These are phyloP conservation scores for Neurospora cerealis DNA, from an alignment of 495 filamentous ascomycete genomes.

Conservation along the genomic window DNA sequence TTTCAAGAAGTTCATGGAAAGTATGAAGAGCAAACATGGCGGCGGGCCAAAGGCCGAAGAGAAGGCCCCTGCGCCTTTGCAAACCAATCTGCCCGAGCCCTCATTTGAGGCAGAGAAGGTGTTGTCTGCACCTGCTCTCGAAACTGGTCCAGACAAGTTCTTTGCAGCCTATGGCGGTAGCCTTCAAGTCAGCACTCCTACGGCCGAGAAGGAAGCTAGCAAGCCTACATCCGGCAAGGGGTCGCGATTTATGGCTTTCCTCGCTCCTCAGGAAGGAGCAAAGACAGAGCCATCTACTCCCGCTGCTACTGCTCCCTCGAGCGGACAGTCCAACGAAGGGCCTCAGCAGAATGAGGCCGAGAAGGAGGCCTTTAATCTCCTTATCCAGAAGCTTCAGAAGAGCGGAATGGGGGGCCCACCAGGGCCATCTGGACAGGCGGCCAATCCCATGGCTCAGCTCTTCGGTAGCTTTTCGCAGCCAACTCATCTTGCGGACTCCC, in stretches of 20 bases:
- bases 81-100: constrained; percentile 16
- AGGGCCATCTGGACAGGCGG: constrained; percentile 7
- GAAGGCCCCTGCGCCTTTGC: constrained; percentile 31
- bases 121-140: constrained; percentile 47
- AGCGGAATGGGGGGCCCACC: constrained; percentile 16
- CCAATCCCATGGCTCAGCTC: constrained; percentile 7
- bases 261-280: constrained; percentile 52
- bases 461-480: constrained; percentile 20
- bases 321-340: neutral
- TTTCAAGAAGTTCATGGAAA: constrained; percentile 91
- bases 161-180: constrained; percentile 55
- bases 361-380: constrained; percentile 80
- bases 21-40: constrained; percentile 57
- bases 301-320: constrained; percentile 13
- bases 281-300: constrained; percentile 43
- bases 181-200: constrained; percentile 24
- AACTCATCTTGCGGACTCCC: constrained; percentile 17
- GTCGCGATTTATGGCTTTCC: constrained; percentile 79
- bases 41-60: constrained; percentile 32
- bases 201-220: constrained; percentile 31
- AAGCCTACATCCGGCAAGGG: constrained; percentile 45
- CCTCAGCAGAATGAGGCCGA: constrained; percentile 54
- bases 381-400: constrained; percentile 68
- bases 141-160: constrained; percentile 67
- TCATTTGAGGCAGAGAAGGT: constrained; percentile 36